phyloP scores from a whole-genome alignment of 1,284 basidiomycete species.

The Pterulicium gracile region DNA sequence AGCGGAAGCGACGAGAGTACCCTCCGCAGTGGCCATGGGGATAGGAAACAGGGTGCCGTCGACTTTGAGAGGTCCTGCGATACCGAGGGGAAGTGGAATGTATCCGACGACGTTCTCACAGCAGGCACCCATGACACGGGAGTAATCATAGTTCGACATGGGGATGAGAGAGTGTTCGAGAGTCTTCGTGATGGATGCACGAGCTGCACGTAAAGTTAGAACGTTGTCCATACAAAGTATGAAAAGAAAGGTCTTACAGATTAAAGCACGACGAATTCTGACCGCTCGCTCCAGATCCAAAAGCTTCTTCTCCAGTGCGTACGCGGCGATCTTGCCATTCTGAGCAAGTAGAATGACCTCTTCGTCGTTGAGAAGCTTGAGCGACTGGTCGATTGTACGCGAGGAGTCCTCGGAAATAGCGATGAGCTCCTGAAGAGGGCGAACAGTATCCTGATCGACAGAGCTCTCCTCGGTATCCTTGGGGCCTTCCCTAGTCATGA shows the following conservation, averaged over 20 bases:
- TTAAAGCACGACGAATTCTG: constrained; percentile 76
- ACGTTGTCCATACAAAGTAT: constrained; percentile 6
- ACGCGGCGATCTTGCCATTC: constrained; percentile 88
- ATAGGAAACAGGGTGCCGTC: constrained; percentile 85
- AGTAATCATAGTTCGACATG: constrained; percentile 85
- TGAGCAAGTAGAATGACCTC: constrained; percentile 87
- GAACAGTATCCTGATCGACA: constrained; percentile 21
- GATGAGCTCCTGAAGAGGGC: constrained; percentile 73
- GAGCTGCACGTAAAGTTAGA: constrained; percentile 39
- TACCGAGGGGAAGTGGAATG: constrained; percentile 93
- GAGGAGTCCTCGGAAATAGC: constrained; percentile 83
- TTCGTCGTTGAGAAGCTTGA: constrained; percentile 77
- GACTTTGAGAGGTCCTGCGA: constrained; percentile 91
- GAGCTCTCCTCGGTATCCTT: constrained; percentile 8
- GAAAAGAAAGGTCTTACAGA: constrained; percentile 51
- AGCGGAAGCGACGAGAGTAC: constrained; percentile 94
- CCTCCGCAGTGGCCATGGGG: constrained; percentile 99
- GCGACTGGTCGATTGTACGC: constrained; percentile 43
- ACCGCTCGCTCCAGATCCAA: constrained; percentile 80
- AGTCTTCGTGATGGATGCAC: constrained; percentile 77
- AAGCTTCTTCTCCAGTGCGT: constrained; percentile 90
- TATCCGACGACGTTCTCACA: constrained; percentile 99
- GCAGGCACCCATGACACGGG: constrained; percentile 91
- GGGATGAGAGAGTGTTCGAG: constrained; percentile 83
- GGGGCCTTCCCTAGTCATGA: background rate